Evolutionary conservation across 1,139 yeast genomes (phyloP), one percentile per base, ranked within the genome.

Genomic region (Magnusiomyces tetraspermus): DNA sequence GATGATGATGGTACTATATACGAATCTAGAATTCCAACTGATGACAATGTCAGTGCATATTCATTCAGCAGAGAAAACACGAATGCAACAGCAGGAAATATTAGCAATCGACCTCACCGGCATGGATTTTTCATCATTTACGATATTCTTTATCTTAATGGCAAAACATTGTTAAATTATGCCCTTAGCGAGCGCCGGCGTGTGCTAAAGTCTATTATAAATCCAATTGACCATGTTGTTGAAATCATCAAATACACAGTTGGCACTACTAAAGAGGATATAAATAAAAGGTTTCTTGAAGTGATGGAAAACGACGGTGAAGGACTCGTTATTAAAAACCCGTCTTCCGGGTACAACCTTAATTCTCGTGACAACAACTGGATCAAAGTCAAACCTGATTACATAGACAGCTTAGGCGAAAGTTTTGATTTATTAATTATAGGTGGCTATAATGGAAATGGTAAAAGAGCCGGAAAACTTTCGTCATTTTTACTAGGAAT

Each of bases 381-480:
- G 96, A 72, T 87, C 28, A 92, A 92, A 63, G 78, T 90, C 1
- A 92, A 92, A 65, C 97, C 97, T 0, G 96, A 90, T 60, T 90
- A 89, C 64, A 71, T 89, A 55, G 85, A 82, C 55, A 88, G 85
- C 52, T 85, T 85, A 67, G 96, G 96, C 8, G 96, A 88, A 58
- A 85, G 85, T 60, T 71, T 90, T 58, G 98, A 92, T 67, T 67
- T 89, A 47, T 74, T 82, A 1, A 78, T 92, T 0, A 80, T 90
- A 55, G 97, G 97, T 0, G 83, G 83, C 52, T 80, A 78, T 52
- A 80, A 82, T 15, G 90, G 87, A 0, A 76, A 78, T 31, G 92
- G 92, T 50, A 57, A 57, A 10, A 60, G 72, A 4, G 66, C 67
- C 2, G 60, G 63, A 30, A 56, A 55, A 10, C 54, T 71, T 13